Evolutionary conservation across 2,329 filamentous ascomycete genomes (phyloP).

Genomic region (Rutstroemia sp.): DNA sequence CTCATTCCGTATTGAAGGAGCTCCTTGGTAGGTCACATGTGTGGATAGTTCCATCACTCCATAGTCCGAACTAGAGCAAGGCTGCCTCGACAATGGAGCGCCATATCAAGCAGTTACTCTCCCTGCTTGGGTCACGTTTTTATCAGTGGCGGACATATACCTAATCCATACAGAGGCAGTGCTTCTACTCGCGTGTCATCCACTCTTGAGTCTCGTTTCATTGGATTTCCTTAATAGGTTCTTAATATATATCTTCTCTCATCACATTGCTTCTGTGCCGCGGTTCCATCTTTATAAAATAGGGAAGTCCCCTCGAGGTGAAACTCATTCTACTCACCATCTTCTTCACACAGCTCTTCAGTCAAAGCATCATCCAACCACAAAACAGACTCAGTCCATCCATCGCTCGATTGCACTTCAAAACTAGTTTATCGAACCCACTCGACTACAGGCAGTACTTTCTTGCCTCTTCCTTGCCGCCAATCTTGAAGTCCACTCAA

Average conservation of each 20-base stretch:
- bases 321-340: slow-evolving; percentile 3
- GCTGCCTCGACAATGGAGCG: slow-evolving; percentile 17
- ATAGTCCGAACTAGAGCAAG: slow-evolving; percentile 11
- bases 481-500: neutral
- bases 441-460: neutral
- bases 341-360: neutral
- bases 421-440: neutral
- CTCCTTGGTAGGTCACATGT: slow-evolving; percentile 14
- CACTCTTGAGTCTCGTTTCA: neutral
- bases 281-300: slow-evolving; percentile 4
- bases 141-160: slow-evolving; percentile 16
- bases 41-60: slow-evolving; percentile 12
- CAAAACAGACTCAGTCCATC: neutral
- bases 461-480: neutral
- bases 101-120: slow-evolving; percentile 7
- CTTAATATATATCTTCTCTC: slow-evolving; percentile 14
- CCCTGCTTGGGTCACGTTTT: slow-evolving; percentile 17
- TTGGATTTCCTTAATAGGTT: neutral
- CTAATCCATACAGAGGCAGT: slow-evolving; percentile 24
- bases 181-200: slow-evolving; percentile 14
- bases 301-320: neutral
- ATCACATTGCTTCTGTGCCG: neutral
- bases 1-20: slow-evolving; percentile 1
- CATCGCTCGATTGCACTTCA: neutral
- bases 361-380: neutral